Conservation (phyloP, 306 rosid genomes). For the Prunus fruticosa region DNA sequence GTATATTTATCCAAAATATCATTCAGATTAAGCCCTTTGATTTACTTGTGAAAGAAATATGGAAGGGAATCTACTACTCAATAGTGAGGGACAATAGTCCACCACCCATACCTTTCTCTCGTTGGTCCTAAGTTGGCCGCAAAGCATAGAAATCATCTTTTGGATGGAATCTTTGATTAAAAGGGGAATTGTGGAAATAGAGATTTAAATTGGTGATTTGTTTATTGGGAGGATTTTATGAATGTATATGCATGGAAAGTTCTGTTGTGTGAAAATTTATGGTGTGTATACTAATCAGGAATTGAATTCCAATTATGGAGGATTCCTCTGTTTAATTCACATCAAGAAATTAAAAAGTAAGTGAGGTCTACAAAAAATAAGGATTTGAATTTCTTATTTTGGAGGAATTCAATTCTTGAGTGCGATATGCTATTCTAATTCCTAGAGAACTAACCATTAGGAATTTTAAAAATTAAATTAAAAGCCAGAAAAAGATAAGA, state of each 20-base stretch:
- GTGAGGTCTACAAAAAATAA: too few species aligned
- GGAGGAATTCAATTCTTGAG: too few species aligned
- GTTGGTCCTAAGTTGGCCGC: constrained; percentile 33
- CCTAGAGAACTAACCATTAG: too few species aligned
- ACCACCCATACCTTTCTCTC: constrained; percentile 4
- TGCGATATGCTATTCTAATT: too few species aligned
- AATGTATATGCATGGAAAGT: constrained; percentile 14
- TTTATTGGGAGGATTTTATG: not conserved
- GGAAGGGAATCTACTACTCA: constrained; percentile 37
- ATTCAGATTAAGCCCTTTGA: constrained; percentile 4
- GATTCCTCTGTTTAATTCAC: not conserved
- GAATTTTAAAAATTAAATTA: too few species aligned
- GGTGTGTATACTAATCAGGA: too few species aligned
- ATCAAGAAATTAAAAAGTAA: too few species aligned
- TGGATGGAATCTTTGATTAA: constrained; percentile 5
- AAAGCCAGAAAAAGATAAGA: too few species aligned
- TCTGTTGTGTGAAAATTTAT: constrained; percentile 1
- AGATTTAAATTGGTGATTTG: not conserved
- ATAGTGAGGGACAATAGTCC: constrained; percentile 17
- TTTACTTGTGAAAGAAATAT: constrained; percentile 5
- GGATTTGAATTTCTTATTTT: too few species aligned
- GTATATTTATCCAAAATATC: not conserved
- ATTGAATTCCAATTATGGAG: too few species aligned
- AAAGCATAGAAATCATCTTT: constrained; percentile 27
- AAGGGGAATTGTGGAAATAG: not conserved